Evolutionary conservation across 225 moss, liverwort and hornwort genomes (phyloP).

Genomic region (Pleurozium schreberi): DNA sequence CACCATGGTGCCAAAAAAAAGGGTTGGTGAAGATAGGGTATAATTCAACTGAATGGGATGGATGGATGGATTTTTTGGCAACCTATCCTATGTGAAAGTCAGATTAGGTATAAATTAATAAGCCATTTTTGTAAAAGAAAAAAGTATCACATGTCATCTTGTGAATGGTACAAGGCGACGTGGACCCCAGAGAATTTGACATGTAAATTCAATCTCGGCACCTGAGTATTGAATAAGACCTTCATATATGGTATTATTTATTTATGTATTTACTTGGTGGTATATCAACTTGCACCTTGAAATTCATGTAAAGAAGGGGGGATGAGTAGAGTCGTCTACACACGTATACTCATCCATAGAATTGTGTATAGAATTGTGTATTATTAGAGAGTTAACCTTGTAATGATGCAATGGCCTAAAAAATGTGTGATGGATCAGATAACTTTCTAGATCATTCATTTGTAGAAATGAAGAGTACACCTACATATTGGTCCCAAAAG

Average conservation of each 20-base stretch:
- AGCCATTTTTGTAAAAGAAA: background rate
- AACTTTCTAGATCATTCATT: background rate
- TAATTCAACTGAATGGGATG: too few species aligned
- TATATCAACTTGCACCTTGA: background rate
- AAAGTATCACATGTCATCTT: background rate
- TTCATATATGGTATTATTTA: background rate
- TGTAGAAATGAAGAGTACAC: background rate
- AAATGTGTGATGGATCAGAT: accelerated
- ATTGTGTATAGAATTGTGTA: background rate
- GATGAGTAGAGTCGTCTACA: too few species aligned
- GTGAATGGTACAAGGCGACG: background rate
- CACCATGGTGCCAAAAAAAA: too few species aligned
- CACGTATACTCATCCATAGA: accelerated
- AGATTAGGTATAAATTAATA: background rate
- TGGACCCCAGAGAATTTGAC: background rate
- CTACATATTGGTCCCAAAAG: too few species aligned
- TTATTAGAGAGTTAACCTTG: background rate
- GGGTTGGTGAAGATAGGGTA: background rate
- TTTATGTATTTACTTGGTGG: background rate
- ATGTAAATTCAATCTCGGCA: background rate
- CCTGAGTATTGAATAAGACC: background rate
- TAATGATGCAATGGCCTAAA: accelerated
- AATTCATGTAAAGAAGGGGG: background rate
- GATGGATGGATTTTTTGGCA: background rate
- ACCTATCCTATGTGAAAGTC: background rate